Base-by-base conservation (phyloP, 768 basidiomycete genomes). In the Psilocybe cyanescens region DNA sequence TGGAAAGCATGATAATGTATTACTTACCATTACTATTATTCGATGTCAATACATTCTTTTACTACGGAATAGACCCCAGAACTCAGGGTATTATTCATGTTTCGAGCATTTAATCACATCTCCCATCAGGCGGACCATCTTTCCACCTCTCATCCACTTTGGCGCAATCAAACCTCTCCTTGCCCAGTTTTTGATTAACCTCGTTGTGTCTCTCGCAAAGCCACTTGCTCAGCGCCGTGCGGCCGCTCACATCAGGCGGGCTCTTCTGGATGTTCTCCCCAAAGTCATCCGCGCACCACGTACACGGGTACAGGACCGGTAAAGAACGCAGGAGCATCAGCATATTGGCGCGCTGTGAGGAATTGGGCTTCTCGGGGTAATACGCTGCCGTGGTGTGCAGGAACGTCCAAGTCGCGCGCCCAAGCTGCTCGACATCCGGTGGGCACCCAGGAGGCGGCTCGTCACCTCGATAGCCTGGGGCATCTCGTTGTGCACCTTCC, bases 371-470 rank as follows among this genome's bases (percentile, higher is more conserved):
- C n/a, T 89, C 86, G 29, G 97, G 95, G 76, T 95, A 99, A 75
- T 98, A 97, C 19, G 97, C 94, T 0, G 95, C 96, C 4, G 97
- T 90, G 8, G 95, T 89, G 70, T 98, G 97, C 33, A 99, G 81
- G 83, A 99, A 99, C 14, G 95, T 90, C 97, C 97, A 98, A 1
- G 97, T 97, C 48, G 96, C 91, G 52, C 88, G 87, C 2, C 97
- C 97, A 52, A 99, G 88, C 60, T 87, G 82, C 70, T 95, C 94
- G 48, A 89, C 89, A 74, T 98, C 96, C 0, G 95, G 89, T 11
- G 97, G 97, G 71, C 97, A 99, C 58, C 91, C 80, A 4, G 79
- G 76, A 1, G 85, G 84, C 19, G 82, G 86, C 16, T 73, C 73
- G 28, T 77, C 73, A 4, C 73, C 63, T 3, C 72, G 69, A 17